phyloP scores from a whole-genome alignment of 2,329 filamentous ascomycete genomes.

The Talaromyces sp. region DNA sequence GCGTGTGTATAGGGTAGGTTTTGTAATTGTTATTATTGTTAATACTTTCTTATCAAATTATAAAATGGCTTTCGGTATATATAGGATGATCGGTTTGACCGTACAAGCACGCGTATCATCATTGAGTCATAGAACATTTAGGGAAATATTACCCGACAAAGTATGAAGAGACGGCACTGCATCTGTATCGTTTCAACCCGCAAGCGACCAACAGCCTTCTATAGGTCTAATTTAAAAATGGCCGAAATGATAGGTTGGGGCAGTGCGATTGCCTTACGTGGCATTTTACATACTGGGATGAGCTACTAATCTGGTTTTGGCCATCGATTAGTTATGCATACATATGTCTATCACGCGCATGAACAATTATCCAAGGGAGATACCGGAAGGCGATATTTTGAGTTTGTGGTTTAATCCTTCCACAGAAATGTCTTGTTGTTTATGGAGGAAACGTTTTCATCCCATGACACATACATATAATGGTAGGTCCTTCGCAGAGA shows the following conservation, averaged over 20 bases:
- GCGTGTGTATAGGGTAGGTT: not conserved
- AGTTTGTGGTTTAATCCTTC: not conserved
- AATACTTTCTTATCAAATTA: too few relatives aligned
- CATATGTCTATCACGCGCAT: not conserved
- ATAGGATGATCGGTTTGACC: not conserved
- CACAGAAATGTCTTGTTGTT: not conserved
- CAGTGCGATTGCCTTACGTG: not conserved
- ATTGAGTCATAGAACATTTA: not conserved
- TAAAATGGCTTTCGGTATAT: too few relatives aligned
- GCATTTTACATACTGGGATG: not conserved
- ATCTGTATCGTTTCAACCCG: too few relatives aligned
- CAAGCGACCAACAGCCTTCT: too few relatives aligned
- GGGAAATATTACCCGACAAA: not conserved
- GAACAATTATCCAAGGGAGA: not conserved
- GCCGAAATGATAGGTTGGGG: not conserved
- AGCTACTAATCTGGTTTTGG: not conserved
- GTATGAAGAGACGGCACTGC: not conserved
- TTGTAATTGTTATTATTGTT: too few relatives aligned
- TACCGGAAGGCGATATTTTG: not conserved
- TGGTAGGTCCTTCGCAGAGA: not conserved
- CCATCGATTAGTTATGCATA: not conserved
- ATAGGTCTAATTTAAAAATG: too few relatives aligned
- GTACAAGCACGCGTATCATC: not conserved
- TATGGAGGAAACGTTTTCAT: not conserved
- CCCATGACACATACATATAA: not conserved